These are phyloP conservation scores for Eimeria praecox DNA, from an alignment of 169 alveolate genomes.

Conservation along the genomic window DNA sequence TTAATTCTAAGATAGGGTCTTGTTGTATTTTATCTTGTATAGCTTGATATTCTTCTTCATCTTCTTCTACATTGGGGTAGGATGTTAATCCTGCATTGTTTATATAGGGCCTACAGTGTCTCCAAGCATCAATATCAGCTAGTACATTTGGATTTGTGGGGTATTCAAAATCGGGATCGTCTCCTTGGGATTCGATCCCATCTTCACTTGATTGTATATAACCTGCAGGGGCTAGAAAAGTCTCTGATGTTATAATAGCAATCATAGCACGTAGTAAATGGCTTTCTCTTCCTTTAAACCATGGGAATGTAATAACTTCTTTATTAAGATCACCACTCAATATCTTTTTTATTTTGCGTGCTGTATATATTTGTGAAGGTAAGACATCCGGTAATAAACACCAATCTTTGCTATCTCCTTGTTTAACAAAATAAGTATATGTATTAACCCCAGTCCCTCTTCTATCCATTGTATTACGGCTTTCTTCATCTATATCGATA, in stretches of 20 bases:
- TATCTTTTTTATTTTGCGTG: conserved; percentile 67
- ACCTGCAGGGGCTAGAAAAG: conserved; percentile 69
- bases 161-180: conserved; percentile 74
- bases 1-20: conserved; percentile 66
- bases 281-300: conserved; percentile 76
- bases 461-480: too few species aligned
- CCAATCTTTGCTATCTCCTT: conserved; percentile 60
- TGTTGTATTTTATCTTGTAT: conserved; percentile 56
- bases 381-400: conserved; percentile 57
- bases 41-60: conserved; percentile 30
- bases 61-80: conserved; percentile 79
- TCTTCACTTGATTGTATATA: neutral
- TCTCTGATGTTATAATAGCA: conserved; percentile 57
- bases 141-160: conserved; percentile 26
- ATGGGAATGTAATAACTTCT: conserved; percentile 52
- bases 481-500: too few species aligned
- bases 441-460: conserved; percentile 91
- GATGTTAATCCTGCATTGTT: conserved; percentile 22
- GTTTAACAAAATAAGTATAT: conserved; percentile 88
- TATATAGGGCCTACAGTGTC: conserved; percentile 53
- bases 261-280: conserved; percentile 56
- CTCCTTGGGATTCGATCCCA: conserved; percentile 17
- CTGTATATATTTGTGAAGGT: conserved; percentile 54
- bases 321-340: conserved; percentile 65
- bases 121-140: conserved; percentile 36